A percentile compares a stretch with the other conserved stretches of the same genome.
Conservation (phyloP, 305 asterid genomes). For the Salvia sclarea region DNA sequence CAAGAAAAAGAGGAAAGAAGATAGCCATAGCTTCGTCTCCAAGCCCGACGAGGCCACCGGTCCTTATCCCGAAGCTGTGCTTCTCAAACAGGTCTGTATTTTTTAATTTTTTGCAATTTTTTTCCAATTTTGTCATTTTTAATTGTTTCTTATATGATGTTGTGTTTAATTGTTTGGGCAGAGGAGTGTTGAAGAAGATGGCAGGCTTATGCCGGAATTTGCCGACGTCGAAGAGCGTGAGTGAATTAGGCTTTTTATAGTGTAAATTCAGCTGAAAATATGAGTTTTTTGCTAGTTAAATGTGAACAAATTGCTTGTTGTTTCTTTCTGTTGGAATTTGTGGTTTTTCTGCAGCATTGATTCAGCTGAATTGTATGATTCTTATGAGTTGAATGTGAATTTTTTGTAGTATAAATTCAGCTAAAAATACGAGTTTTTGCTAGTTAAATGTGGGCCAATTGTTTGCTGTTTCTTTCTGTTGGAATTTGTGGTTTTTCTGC, state of each 20-base stretch:
- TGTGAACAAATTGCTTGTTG: neutral
- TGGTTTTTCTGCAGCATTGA: neutral
- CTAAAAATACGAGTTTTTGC: neutral
- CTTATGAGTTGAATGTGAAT: neutral
- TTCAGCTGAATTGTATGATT: neutral
- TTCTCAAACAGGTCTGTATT: constrained; percentile 64
- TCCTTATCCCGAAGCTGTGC: constrained; percentile 83
- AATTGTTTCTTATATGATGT: constrained; percentile 18
- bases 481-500: neutral
- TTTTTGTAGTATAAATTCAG: neutral
- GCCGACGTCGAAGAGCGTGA: constrained; percentile 87
- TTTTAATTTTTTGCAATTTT: neutral
- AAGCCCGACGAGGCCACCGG: constrained; percentile 83
- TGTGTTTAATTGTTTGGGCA: constrained; percentile 40
- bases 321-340: neutral
- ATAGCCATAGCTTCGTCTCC: constrained; percentile 57
- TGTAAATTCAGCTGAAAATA: neutral
- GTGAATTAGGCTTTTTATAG: constrained; percentile 23
- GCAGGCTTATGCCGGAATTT: constrained; percentile 78
- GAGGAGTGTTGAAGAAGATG: constrained; percentile 75
- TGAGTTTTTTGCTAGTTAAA: neutral
- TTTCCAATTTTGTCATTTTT: neutral
- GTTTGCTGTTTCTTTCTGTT: neutral
- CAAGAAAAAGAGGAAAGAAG: constrained; percentile 45
- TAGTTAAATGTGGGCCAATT: constrained; percentile 6